Percentiles rank a stretch among this genome's conserved stretches.
Evolutionary conservation across 352 stramenopile species (phyloP).

Genomic region (Globisporangium megalacanthum): DNA sequence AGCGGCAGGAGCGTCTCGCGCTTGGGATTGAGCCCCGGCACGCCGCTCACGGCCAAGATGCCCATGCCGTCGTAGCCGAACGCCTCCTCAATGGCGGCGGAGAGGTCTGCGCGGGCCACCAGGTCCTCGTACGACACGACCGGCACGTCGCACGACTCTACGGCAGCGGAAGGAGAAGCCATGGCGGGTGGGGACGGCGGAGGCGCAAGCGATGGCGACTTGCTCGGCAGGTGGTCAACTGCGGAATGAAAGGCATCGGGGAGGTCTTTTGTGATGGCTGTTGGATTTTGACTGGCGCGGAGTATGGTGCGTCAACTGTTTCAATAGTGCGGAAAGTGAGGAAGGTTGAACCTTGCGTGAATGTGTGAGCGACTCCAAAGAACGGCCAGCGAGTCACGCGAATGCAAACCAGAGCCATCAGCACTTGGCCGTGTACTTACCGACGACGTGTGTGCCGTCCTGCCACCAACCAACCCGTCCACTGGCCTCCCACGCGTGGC

Average conservation of each 20-base stretch:
- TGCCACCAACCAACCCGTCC: too few relatives aligned
- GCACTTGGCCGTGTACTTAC: too few relatives aligned
- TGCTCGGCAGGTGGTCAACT: slow-evolving; percentile 4
- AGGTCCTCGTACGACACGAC: slow-evolving; percentile 61
- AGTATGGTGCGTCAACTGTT: not conserved
- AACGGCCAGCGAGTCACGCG: not conserved
- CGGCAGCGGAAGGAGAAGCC: not conserved
- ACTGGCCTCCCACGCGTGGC: too few relatives aligned
- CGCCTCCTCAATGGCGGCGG: slow-evolving; percentile 55
- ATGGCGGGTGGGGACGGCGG: not conserved
- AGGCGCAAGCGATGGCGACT: not conserved
- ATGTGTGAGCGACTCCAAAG: not conserved
- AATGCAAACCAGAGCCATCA: not conserved
- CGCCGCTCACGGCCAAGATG: slow-evolving; percentile 84
- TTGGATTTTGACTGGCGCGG: not conserved
- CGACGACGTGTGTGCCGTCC: too few relatives aligned
- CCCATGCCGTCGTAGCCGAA: slow-evolving; percentile 90
- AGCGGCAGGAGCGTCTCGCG: slow-evolving; percentile 77
- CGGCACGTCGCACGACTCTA: slow-evolving; percentile 40
- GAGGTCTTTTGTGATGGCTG: not conserved
- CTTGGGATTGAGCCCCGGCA: slow-evolving; percentile 74
- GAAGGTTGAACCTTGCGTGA: not conserved
- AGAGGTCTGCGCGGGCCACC: slow-evolving; percentile 36
- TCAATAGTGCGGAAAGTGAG: too few relatives aligned
- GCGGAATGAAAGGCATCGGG: slow-evolving; percentile 4